Conservation (phyloP, 78 protist species). For the Paratrimastix pyriformis region DNA sequence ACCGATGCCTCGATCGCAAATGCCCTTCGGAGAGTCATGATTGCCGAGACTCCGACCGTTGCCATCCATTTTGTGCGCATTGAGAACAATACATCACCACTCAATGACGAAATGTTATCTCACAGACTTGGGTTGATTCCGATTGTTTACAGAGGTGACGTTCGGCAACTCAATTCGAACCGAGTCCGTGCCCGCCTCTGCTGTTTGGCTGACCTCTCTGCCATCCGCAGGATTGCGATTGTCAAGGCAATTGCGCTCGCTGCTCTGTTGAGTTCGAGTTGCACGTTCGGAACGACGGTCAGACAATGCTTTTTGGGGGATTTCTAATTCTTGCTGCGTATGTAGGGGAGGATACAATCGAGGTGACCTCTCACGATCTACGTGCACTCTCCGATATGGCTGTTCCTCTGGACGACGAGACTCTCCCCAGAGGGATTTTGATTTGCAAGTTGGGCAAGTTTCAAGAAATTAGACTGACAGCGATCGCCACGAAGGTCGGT, state of each 20-base stretch:
- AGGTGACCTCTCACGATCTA: slow-evolving; percentile 24
- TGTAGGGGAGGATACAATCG: neutral
- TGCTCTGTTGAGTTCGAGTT: slow-evolving; percentile 54
- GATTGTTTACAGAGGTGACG: too few species aligned
- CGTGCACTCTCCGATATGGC: too few species aligned
- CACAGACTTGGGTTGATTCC: slow-evolving; percentile 86
- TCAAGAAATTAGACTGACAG: slow-evolving; percentile 47
- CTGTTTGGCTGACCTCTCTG: neutral
- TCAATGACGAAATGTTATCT: slow-evolving; percentile 74
- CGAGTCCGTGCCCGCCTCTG: neutral
- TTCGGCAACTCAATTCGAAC: neutral
- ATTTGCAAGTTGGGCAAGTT: slow-evolving; percentile 52
- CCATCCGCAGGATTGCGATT: slow-evolving; percentile 40
- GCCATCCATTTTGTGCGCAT: slow-evolving; percentile 68
- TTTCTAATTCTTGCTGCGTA: too few species aligned
- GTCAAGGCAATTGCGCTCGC: slow-evolving; percentile 35
- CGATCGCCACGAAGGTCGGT: slow-evolving; percentile 20
- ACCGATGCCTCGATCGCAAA: too few species aligned
- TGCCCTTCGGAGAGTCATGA: slow-evolving; percentile 58
- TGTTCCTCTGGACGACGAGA: too few species aligned
- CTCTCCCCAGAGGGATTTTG: slow-evolving; percentile 52
- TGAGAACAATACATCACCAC: slow-evolving; percentile 53
- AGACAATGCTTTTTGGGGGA: neutral
- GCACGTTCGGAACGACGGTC: slow-evolving; percentile 5
- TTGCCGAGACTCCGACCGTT: slow-evolving; percentile 80